A percentile compares a stretch with the other conserved stretches of the same genome.
These are phyloP conservation scores for Suillus fuscotomentosus DNA, from an alignment of 768 basidiomycete genomes.

Conservation along the genomic window DNA sequence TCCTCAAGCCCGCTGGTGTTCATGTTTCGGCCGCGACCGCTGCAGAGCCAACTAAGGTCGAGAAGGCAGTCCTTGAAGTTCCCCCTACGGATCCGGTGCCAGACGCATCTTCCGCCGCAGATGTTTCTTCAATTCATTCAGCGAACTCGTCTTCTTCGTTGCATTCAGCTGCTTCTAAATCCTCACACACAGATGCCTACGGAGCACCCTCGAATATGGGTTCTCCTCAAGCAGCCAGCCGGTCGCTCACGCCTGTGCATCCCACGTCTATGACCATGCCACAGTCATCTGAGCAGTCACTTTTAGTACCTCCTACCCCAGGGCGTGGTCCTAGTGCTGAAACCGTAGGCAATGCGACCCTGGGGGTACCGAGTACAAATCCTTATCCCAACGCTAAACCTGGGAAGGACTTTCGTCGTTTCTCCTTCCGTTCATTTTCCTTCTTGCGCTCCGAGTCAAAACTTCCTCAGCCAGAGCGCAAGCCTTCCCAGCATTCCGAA, in stretches of 20 bases:
- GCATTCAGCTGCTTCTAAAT: slow-evolving; percentile 16
- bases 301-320: slow-evolving; percentile 7
- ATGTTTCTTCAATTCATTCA: background rate
- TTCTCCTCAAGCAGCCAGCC: background rate
- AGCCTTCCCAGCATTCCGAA: slow-evolving; percentile 12
- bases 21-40: slow-evolving; percentile 7
- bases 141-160: background rate
- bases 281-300: slow-evolving; percentile 16
- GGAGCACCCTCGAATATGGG: slow-evolving; percentile 9
- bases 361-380: slow-evolving; percentile 2
- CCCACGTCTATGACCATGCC: slow-evolving; percentile 12
- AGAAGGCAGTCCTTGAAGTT: background rate
- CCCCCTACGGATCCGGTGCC: slow-evolving; percentile 4
- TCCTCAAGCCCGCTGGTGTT: slow-evolving; percentile 21
- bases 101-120: background rate
- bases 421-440: slow-evolving; percentile 47
- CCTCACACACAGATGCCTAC: slow-evolving; percentile 23
- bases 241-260: slow-evolving; percentile 5
- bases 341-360: slow-evolving; percentile 16
- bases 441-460: slow-evolving; percentile 38
- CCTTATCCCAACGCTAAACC: slow-evolving; percentile 5
- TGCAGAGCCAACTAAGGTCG: slow-evolving; percentile 3
- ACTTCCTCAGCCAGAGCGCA: slow-evolving; percentile 31
- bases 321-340: slow-evolving; percentile 3
- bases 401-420: slow-evolving; percentile 36